Base-by-base conservation (phyloP, 306 rosid species). In the Bauhinia variegata region DNA sequence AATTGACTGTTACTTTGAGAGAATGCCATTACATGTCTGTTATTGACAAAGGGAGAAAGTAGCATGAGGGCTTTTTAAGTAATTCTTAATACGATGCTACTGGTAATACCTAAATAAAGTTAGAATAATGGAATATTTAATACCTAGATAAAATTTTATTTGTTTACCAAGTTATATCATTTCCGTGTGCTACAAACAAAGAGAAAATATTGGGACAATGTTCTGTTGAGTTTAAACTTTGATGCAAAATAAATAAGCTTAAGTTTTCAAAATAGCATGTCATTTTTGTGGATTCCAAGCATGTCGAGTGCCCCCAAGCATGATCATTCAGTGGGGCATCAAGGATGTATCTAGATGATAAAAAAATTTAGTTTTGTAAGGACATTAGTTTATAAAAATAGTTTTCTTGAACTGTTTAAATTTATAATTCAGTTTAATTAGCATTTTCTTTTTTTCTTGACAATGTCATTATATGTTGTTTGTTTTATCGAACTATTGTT, bases 401-500 rank as follows among this genome's bases (percentile, higher is more conserved):
- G 34, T 56, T 50, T 68, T 11, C 23, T 42, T 30, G 14, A 15
- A 36, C 8, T 28, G 34, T 42, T 39, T 33, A 59, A 23, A 23
- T 23, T 23, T 23, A 2, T 23, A 23, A 23, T 23, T 23, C 28
- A 23, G 28, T 1, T 1, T 23, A 23, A 23, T 23, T 23, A 23
- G 28, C 28, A 23, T n/a, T n/a, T n/a, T n/a, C 28, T 23, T 23
- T 23, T 23, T 23, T 23, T 23, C 28, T 23, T 23, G 28, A 23
- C 2, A 23, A 23, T 23, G 1, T 23, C 28, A 39, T 47, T 12
- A 16, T 52, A 36, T 2, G 9, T 36, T 36, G 31, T n/a, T n/a
- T n/a, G n/a, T 56, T 66, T 6, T 39, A 68, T 74, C 34, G 39
- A 64, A 58, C 58, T 7, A 51, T 36, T 17, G 66, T 34, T 17